Conservation (phyloP, 768 basidiomycete species). For the Auricularia cornea region DNA sequence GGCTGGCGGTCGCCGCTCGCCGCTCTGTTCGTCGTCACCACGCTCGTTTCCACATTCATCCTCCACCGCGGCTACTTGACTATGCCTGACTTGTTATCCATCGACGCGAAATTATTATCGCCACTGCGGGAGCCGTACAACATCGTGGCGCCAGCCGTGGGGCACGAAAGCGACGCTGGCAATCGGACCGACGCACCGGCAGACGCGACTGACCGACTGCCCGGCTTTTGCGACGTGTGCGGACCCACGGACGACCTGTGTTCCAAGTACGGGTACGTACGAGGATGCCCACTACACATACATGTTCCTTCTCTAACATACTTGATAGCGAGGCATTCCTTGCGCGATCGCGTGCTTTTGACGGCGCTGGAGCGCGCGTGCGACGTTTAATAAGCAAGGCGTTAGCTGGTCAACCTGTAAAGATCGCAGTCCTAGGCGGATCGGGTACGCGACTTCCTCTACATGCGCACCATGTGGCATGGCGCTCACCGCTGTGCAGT, state of each 20-base stretch:
- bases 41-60: too few relatives aligned
- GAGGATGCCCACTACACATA: background rate
- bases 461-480: background rate
- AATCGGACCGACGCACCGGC: background rate
- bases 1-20: too few relatives aligned
- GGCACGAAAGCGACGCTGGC: background rate
- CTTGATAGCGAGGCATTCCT: background rate
- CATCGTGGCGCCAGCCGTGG: background rate
- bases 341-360: constrained; percentile 21
- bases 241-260: background rate
- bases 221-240: background rate
- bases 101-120: too few relatives aligned
- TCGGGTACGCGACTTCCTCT: constrained; percentile 3
- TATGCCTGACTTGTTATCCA: too few relatives aligned
- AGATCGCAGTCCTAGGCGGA: constrained; percentile 29
- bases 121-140: too few relatives aligned
- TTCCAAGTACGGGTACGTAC: background rate
- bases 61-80: too few relatives aligned
- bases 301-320: background rate
- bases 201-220: background rate
- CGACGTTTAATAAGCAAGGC: constrained; percentile 29
- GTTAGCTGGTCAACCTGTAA: constrained; percentile 27
- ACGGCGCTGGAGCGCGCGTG: constrained; percentile 28
- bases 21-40: too few relatives aligned
- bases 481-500: background rate